Percentiles rank a stretch among this genome's conserved stretches.
Evolutionary conservation across 2,329 filamentous ascomycete genomes (phyloP).

Genomic region (Cryoendolithus antarcticus): DNA sequence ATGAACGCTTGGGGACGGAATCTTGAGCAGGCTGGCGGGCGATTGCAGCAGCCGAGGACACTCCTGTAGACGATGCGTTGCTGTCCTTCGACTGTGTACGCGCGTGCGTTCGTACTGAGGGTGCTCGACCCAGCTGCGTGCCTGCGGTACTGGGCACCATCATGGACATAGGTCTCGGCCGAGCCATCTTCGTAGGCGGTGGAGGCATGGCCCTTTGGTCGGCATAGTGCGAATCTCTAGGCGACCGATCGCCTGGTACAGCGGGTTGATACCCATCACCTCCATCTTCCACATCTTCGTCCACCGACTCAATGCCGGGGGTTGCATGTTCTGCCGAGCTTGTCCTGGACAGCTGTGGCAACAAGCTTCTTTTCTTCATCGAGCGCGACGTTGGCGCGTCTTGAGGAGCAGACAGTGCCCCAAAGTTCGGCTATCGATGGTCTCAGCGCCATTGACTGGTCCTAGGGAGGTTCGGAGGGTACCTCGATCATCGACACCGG

Average conservation of each 20-base stretch:
- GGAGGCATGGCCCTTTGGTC: slow-evolving; percentile 18
- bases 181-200: slow-evolving; percentile 10
- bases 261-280: background rate
- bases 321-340: slow-evolving; percentile 10
- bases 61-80: slow-evolving; percentile 2
- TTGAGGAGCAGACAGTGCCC: slow-evolving; percentile 2
- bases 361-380: slow-evolving; percentile 17
- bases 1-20: slow-evolving; percentile 2
- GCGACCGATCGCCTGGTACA: no score
- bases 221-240: slow-evolving; percentile 3
- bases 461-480: slow-evolving; percentile 6
- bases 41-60: background rate
- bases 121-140: slow-evolving; percentile 7
- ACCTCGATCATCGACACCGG: slow-evolving; percentile 22
- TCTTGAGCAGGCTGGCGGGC: slow-evolving; percentile 1
- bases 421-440: slow-evolving; percentile 5
- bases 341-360: slow-evolving; percentile 18
- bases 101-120: slow-evolving; percentile 9
- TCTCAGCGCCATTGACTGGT: slow-evolving; percentile 11
- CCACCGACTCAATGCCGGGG: slow-evolving; percentile 6
- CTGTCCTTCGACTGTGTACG: slow-evolving; percentile 10
- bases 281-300: slow-evolving; percentile 10
- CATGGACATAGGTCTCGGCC: slow-evolving; percentile 5
- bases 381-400: slow-evolving; percentile 8
- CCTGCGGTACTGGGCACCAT: background rate